A percentile compares a stretch with the other conserved stretches of the same genome.
phyloP scores from a whole-genome alignment of 2,329 filamentous ascomycete species.

The Lachnellula occidentalis region DNA sequence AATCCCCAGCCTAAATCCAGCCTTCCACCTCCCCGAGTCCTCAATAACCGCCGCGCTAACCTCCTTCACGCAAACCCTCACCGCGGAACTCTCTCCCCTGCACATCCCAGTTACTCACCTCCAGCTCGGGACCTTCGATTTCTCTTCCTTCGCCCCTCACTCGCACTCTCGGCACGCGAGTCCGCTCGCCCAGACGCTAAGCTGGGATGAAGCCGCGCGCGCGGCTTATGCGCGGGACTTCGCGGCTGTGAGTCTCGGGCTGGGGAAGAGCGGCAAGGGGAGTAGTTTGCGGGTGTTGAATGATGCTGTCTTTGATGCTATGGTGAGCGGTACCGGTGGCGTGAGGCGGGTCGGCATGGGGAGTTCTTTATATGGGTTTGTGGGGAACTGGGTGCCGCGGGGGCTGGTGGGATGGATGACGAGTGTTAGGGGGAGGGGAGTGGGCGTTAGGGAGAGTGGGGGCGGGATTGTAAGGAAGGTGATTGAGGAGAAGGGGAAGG shows the following conservation, averaged over 20 bases:
- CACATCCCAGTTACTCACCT: conserved; percentile 78
- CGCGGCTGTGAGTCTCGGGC: conserved; percentile 43
- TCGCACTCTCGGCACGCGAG: conserved; percentile 30
- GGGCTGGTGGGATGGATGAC: conserved; percentile 90
- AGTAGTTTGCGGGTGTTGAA: conserved; percentile 75
- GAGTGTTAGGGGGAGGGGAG: conserved; percentile 53
- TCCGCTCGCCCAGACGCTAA: conserved; percentile 48
- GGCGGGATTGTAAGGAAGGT: conserved; percentile 4
- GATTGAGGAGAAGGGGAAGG: conserved; percentile 1
- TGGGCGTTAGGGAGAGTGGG: conserved; percentile 5
- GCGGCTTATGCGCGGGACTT: conserved; percentile 60
- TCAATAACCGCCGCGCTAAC: conserved; percentile 81
- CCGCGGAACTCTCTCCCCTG: conserved; percentile 71
- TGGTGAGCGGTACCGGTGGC: conserved; percentile 53
- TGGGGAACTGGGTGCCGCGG: conserved; percentile 74
- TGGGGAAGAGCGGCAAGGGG: conserved; percentile 41
- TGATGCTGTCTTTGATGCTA: conserved; percentile 83
- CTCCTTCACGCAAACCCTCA: conserved; percentile 75
- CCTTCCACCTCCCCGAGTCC: conserved; percentile 80
- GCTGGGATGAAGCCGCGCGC: conserved; percentile 58
- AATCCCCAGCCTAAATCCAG: conserved; percentile 71
- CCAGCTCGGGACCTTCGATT: conserved; percentile 87
- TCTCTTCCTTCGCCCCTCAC: conserved; percentile 57
- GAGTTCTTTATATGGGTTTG: conserved; percentile 75
- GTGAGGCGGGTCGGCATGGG: conserved; percentile 80